Conservation (phyloP, 306 rosid genomes). For the Cicer chorassanicum region DNA sequence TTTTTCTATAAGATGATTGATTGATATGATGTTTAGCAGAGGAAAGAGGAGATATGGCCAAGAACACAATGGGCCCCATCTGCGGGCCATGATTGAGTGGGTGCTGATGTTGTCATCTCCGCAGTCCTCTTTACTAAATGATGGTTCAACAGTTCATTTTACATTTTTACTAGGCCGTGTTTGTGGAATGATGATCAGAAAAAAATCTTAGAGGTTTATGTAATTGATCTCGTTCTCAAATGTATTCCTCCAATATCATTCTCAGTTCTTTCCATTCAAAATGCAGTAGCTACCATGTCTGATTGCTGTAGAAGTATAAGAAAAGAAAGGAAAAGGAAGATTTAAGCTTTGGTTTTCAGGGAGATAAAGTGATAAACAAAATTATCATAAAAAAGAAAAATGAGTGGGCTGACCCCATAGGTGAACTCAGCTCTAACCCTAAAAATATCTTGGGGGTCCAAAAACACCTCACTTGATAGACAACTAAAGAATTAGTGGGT, state of each 20-base stretch:
- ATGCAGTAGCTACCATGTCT: background rate
- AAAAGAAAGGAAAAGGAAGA: background rate
- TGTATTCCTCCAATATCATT: background rate
- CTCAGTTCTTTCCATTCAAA: background rate
- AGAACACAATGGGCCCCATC: background rate
- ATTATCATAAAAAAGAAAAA: background rate
- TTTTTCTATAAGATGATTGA: background rate
- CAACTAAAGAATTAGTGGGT: background rate
- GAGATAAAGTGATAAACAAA: slow-evolving; percentile 8
- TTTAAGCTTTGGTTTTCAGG: background rate
- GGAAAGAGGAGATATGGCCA: background rate
- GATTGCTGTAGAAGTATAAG: background rate
- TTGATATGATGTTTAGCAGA: slow-evolving; percentile 2
- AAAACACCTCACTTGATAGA: background rate
- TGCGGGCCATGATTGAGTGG: background rate
- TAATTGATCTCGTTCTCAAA: background rate
- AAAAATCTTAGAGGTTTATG: background rate
- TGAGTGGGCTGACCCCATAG: background rate
- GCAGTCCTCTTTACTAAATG: background rate
- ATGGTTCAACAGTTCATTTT: background rate
- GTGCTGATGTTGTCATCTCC: background rate
- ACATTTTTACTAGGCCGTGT: background rate
- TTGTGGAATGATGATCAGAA: background rate
- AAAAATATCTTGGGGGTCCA: background rate
- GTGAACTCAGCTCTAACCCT: background rate